Percentiles rank a stretch among this genome's conserved stretches.
These are phyloP conservation scores for Verbena officinalis DNA, from an alignment of 257 asterid species.

Conservation along the genomic window DNA sequence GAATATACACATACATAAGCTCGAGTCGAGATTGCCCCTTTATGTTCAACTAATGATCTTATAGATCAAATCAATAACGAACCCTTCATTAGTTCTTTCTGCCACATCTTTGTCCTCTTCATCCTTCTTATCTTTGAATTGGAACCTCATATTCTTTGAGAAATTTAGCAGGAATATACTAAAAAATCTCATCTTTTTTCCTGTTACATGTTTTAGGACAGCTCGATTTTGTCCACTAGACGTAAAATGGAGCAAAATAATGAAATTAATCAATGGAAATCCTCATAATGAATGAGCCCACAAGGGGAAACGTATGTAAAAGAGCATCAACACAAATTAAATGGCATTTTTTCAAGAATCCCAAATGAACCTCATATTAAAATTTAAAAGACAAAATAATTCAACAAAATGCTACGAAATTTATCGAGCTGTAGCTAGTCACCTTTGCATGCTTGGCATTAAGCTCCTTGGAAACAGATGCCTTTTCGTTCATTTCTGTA, in stretches of 20 bases:
- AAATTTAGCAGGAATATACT: not conserved
- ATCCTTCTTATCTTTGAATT: conserved; percentile 6
- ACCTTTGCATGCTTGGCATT: conserved; percentile 85
- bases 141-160: not conserved
- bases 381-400: not conserved
- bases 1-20: not conserved
- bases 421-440: not conserved
- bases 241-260: not conserved
- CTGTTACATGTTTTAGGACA: not conserved
- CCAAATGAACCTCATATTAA: not conserved
- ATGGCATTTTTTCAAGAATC: conserved; percentile 17
- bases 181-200: not conserved
- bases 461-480: conserved; percentile 83
- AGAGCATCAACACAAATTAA: not conserved
- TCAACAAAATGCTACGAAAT: not conserved
- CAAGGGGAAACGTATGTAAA: not conserved
- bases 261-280: not conserved
- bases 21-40: not conserved
- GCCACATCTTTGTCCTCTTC: not conserved
- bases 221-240: not conserved
- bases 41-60: not conserved
- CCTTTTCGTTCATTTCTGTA: conserved; percentile 80
- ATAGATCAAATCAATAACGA: not conserved
- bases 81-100: not conserved
- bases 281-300: not conserved